These are phyloP conservation scores for Fusarium succisae DNA, from an alignment of 2,329 filamentous ascomycete species.

Conservation along the genomic window DNA sequence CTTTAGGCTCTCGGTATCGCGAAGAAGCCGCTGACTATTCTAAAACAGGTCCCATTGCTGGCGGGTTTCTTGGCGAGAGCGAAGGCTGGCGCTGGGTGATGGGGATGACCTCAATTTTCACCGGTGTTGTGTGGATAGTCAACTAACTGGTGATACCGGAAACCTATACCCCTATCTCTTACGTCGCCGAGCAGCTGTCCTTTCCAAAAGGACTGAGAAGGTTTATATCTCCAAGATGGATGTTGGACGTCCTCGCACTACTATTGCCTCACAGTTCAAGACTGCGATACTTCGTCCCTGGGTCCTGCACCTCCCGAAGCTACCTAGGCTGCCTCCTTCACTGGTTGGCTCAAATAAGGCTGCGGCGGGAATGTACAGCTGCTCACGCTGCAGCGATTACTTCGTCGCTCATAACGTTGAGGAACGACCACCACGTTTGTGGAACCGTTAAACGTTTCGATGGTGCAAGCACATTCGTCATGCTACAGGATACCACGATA, in stretches of 20 bases:
- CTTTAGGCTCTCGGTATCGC: neutral
- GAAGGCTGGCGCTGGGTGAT: constrained; percentile 73
- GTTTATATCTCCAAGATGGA: constrained; percentile 63
- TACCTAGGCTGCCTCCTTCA: constrained; percentile 62
- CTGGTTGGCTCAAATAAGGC: constrained; percentile 61
- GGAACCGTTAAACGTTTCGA: too few relatives aligned
- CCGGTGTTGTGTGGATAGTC: constrained; percentile 65
- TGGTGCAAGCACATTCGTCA: too few relatives aligned
- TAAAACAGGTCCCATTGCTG: constrained; percentile 64
- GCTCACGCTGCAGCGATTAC: too few relatives aligned
- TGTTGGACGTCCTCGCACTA: constrained; percentile 53
- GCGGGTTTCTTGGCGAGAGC: constrained; percentile 69
- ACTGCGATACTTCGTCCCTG: constrained; percentile 69
- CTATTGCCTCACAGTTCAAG: constrained; percentile 60
- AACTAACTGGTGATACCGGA: constrained; percentile 64
- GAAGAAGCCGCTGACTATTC: neutral
- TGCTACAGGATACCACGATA: too few relatives aligned
- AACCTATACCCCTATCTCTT: constrained; percentile 68
- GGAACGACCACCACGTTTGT: too few relatives aligned
- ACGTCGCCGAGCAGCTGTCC: constrained; percentile 58
- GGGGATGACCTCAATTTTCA: constrained; percentile 70
- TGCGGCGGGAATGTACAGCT: too few relatives aligned
- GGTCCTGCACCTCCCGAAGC: constrained; percentile 73
- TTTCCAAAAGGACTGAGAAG: constrained; percentile 63
- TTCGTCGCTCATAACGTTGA: too few relatives aligned